Base-by-base conservation (phyloP, 345 rosid genomes). In the Hypericum androsaemum region DNA sequence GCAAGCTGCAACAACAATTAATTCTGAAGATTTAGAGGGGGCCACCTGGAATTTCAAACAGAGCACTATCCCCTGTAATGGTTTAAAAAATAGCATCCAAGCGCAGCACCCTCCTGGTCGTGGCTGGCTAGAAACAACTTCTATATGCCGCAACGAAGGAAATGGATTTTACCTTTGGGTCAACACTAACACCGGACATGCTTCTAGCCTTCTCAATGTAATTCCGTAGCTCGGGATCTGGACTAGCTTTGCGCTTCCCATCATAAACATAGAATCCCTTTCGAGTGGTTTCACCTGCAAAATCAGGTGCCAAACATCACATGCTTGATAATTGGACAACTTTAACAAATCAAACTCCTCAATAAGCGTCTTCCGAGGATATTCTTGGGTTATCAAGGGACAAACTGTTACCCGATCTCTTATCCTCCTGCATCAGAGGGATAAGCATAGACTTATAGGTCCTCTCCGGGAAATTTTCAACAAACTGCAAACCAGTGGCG, bases 381-480 rank as follows among this genome's bases (percentile, higher is more conserved):
- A 42, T 41, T 16, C 41, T 10, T 37, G 5, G 12, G 12, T 45
- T 41, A 50, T 42, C 47, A 22, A 15, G 12, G 28, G 53, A 51
- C 10, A 35, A 56, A 47, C 43, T 22, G 43, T 15, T 63, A 87
- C 97, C 97, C 55, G 76, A 73, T 81, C 97, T 79, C 68, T 84
- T 90, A 64, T 88, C 98, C 71, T 92, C 96, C 68, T 75, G 98
- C 89, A 92, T 61, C 12, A 85, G 59, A 35, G 95, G 89, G 63
- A 82, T 58, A 36, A 92, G 69, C 98, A 88, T 77, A 36, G 98
- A 88, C 69, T 77, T 88, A 70, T 92, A 69, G 41, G 90, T 79
- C 51, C 89, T 62, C 53, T 88, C 98, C 6, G 94, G 82, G 57
- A 88, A 92, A 67, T 80, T 80, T 73, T 76, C 84, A 10, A 87